Conservation (phyloP, 2,329 filamentous ascomycete species). For the Fusarium torulosum region DNA sequence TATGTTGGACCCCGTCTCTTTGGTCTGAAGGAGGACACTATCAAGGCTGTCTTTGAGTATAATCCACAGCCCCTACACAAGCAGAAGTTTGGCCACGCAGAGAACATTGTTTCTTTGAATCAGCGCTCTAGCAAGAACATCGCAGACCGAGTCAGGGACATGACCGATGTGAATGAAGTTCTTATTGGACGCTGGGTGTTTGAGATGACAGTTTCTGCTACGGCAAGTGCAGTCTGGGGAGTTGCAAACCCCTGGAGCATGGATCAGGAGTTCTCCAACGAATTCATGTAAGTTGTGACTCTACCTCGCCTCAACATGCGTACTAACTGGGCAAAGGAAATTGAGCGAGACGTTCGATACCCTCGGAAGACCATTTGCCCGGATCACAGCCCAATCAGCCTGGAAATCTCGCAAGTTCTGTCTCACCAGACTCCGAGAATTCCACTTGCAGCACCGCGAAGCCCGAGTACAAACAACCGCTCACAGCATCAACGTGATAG, state of each 20-base stretch:
- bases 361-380: slow-evolving; percentile 45
- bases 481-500: slow-evolving; percentile 51
- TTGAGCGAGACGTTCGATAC: slow-evolving; percentile 50
- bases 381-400: slow-evolving; percentile 47
- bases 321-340: slow-evolving; percentile 41
- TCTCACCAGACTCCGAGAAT: slow-evolving; percentile 42
- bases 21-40: slow-evolving; percentile 39
- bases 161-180: slow-evolving; percentile 39
- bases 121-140: slow-evolving; percentile 43
- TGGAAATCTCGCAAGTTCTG: slow-evolving; percentile 48
- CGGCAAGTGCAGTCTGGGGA: slow-evolving; percentile 51
- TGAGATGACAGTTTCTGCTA: slow-evolving; percentile 48
- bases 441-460: slow-evolving; percentile 46
- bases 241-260: slow-evolving; percentile 50
- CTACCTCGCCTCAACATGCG: rapidly evolving
- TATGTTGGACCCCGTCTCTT: slow-evolving; percentile 50
- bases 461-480: slow-evolving; percentile 43
- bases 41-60: slow-evolving; percentile 43
- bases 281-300: slow-evolving; percentile 48
- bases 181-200: slow-evolving; percentile 49
- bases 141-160: slow-evolving; percentile 35
- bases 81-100: slow-evolving; percentile 45
- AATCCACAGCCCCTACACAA: slow-evolving; percentile 49
- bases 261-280: slow-evolving; percentile 48
- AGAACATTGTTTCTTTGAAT: slow-evolving; percentile 42